Evolutionary conservation across 1,284 basidiomycete genomes (phyloP).

Genomic region (Amylostereum areolatum): DNA sequence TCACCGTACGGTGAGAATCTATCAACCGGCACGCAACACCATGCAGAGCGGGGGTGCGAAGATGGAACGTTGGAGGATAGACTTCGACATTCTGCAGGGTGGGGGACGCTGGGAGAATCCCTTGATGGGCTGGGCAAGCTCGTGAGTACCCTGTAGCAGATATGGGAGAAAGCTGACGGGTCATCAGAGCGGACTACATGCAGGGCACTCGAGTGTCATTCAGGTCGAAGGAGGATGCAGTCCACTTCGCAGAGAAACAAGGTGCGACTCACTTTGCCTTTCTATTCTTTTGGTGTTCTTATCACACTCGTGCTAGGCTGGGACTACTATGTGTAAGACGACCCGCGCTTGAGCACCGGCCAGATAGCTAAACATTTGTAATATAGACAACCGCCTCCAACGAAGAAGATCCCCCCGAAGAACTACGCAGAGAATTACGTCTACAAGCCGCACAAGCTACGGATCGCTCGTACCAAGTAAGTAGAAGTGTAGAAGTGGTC

Average conservation of each 20-base stretch:
- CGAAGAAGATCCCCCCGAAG: conserved; percentile 82
- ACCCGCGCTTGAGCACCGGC: conserved; percentile 3
- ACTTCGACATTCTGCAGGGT: conserved; percentile 89
- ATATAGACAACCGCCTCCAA: conserved; percentile 60
- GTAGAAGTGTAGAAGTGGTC: too few species aligned
- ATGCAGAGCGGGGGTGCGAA: conserved; percentile 93
- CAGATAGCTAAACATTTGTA: conserved; percentile 18
- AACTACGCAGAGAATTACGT: conserved; percentile 91
- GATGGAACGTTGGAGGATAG: conserved; percentile 87
- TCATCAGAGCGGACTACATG: conserved; percentile 90
- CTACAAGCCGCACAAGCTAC: conserved; percentile 77
- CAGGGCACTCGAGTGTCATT: conserved; percentile 89
- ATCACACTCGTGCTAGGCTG: conserved; percentile 43
- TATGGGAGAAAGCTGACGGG: background rate
- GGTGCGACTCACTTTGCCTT: conserved; percentile 38
- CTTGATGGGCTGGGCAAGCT: conserved; percentile 96
- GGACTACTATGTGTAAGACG: conserved; percentile 70
- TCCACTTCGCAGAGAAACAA: conserved; percentile 93
- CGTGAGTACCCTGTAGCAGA: conserved; percentile 45
- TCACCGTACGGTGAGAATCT: conserved; percentile 88
- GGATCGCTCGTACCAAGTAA: conserved; percentile 93
- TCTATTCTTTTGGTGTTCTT: conserved; percentile 2
- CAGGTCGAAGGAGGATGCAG: conserved; percentile 86
- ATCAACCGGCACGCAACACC: conserved; percentile 89
- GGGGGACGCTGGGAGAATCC: conserved; percentile 97